Base-by-base conservation (phyloP, 768 basidiomycete species). In the Lentinula guzmanii region DNA sequence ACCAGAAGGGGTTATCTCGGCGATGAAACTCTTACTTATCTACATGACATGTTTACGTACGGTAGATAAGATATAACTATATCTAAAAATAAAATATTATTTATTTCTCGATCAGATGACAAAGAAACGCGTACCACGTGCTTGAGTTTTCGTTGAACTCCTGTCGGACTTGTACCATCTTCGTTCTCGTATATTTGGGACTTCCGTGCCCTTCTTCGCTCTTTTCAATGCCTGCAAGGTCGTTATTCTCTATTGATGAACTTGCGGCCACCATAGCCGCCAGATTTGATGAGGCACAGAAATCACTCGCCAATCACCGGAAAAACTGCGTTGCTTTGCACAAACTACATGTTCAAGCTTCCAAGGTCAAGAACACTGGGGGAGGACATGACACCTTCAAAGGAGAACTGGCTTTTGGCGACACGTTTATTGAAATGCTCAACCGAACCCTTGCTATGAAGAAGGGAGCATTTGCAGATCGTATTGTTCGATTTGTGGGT, bases 301-400 rank as follows among this genome's bases (percentile, higher is more conserved):
- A 72, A 18, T 87, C 90, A 0, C 70, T 86, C 24, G 91, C 94
- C 4, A 94, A 93, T 71, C 96, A 98, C 74, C 90, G 91, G 67
- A 98, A 98, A 79, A 97, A 97, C 73, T 82, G 89, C 58, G 89
- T 95, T 48, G 86, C 88, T 0, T 81, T 98, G 1, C 83, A 91
- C 77, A 95, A 96, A 70, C 73, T 96, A 35, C 93, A 96, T 67
- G 65, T 77, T 13, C 82, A 87, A 61, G 86, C 89, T 10, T 83
- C 85, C 6, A 71, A 71, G 15, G 72, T 85, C 63, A 84, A 78
- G 11, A 77, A 86, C 62, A 65, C 77, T 0, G 72, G 46, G 34
- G n/a, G 77, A n/a, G 79, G 82, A 58, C 80, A 82, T 61, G 81
- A 76, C 43, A 88, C 83, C 66, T 78, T 87, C 18, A 78, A 82